Percentiles rank a stretch among this genome's conserved stretches.
phyloP scores from a whole-genome alignment of 345 rosid genomes.

The Trapa incisa region DNA sequence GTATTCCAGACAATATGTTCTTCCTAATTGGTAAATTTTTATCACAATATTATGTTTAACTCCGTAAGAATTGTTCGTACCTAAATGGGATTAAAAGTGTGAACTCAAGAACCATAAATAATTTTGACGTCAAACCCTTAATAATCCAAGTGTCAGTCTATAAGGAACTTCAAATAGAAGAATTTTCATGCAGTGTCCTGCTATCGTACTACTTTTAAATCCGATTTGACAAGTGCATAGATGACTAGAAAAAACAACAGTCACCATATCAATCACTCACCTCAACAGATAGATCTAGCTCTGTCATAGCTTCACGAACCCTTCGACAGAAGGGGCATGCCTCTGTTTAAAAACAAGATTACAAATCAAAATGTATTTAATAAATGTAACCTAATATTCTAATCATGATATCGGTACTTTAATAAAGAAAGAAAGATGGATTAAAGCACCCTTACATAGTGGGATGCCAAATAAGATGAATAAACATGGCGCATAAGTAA shows the following conservation, averaged over 20 bases:
- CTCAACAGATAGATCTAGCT: slow-evolving; percentile 73
- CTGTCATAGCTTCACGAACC: slow-evolving; percentile 74
- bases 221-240: background rate
- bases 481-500: background rate
- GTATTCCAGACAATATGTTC: background rate
- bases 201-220: background rate
- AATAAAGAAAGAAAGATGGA: background rate
- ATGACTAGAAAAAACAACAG: background rate
- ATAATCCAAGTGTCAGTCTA: background rate
- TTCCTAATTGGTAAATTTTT: background rate
- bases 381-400: background rate
- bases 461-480: background rate
- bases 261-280: slow-evolving; percentile 17
- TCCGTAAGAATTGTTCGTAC: background rate
- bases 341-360: slow-evolving; percentile 32
- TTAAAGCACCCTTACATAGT: background rate
- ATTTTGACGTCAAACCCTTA: background rate
- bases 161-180: background rate
- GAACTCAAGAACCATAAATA: background rate
- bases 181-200: background rate
- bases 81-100: background rate
- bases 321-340: slow-evolving; percentile 86
- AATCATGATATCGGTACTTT: background rate
- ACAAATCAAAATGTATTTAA: background rate
- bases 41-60: background rate